Evolutionary conservation across 1,284 basidiomycete genomes (phyloP).

Genomic region (Melampsora americana): DNA sequence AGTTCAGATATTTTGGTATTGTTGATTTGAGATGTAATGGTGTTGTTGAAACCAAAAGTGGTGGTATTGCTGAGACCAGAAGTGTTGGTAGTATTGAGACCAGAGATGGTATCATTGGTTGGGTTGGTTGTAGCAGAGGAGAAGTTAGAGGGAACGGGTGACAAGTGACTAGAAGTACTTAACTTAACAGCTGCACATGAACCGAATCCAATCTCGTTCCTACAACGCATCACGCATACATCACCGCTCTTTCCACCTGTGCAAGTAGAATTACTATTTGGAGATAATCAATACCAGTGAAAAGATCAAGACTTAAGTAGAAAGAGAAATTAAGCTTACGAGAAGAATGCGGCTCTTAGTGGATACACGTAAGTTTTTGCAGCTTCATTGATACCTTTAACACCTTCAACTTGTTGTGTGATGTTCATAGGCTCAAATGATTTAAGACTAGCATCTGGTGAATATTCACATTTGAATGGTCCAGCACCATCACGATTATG

Average conservation of each 20-base stretch:
- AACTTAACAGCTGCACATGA: conserved; percentile 43
- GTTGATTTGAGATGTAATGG: neutral
- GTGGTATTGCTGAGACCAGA: neutral
- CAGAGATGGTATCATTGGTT: neutral
- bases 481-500: conserved; percentile 42
- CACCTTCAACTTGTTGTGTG: conserved; percentile 38
- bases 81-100: neutral
- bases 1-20: neutral
- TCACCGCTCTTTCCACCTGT: conserved; percentile 26
- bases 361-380: conserved; percentile 40
- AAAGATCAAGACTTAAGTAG: neutral
- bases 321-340: conserved; percentile 15
- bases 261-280: conserved; percentile 27
- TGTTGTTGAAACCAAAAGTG: neutral
- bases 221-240: conserved; percentile 41
- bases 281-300: neutral
- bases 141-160: neutral
- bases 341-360: conserved; percentile 21
- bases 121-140: neutral
- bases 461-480: conserved; percentile 42
- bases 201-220: conserved; percentile 40
- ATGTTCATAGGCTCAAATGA: conserved; percentile 36
- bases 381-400: conserved; percentile 34
- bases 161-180: neutral
- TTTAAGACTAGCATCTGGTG: conserved; percentile 18